Conservation (phyloP, 176 grass and related monocot species). For the Oryza australiensis region DNA sequence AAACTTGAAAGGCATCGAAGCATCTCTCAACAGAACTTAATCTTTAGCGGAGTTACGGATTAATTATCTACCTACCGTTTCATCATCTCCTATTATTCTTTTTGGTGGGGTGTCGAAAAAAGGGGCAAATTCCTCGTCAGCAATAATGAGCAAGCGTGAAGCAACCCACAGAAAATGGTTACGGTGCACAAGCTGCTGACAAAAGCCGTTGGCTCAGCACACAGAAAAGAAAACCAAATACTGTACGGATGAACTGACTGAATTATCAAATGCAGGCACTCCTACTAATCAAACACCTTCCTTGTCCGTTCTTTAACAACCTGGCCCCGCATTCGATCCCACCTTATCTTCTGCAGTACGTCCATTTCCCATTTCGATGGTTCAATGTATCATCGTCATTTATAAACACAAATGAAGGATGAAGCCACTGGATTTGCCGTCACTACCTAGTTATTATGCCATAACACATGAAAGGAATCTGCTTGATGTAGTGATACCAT, state of each 20-base stretch:
- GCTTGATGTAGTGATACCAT: too few species aligned
- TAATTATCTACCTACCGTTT: neutral
- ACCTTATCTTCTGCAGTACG: neutral
- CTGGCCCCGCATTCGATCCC: neutral
- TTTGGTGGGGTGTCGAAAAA: neutral
- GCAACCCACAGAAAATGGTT: neutral
- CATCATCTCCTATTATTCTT: too few species aligned
- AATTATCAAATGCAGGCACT: neutral
- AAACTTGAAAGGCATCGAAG: neutral
- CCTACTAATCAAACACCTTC: neutral
- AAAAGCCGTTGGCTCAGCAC: neutral
- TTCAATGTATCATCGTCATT: neutral
- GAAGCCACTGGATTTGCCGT: neutral
- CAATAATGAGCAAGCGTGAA: neutral
- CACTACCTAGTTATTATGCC: neutral
- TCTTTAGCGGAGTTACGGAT: neutral
- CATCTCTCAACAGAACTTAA: neutral
- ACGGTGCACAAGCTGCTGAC: neutral
- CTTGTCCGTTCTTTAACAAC: neutral
- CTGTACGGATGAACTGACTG: neutral
- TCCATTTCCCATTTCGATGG: neutral
- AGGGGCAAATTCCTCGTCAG: neutral
- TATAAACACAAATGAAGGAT: neutral
- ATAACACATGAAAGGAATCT: too few species aligned
- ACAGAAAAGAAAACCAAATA: neutral